Base-by-base conservation (phyloP, 208 protist species). In the Porcisia hertigi region DNA sequence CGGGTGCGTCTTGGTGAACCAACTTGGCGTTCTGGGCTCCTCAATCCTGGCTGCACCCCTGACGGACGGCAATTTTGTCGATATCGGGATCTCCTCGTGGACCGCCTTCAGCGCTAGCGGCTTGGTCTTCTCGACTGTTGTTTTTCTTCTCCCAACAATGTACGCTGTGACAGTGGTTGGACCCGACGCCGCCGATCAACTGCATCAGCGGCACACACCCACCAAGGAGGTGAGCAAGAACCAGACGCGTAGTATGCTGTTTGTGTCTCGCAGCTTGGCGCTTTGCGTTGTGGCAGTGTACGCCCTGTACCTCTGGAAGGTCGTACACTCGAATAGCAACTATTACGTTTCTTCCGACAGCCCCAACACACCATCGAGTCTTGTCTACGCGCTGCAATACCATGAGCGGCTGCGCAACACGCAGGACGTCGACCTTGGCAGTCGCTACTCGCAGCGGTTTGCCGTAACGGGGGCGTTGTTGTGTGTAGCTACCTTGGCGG, bases 1-100 rank as follows among this genome's bases (percentile, higher is more conserved):
- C 20, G 89, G 92, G n/a, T 92, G 85, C 67, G 84, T 88, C 30
- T 71, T 96, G 25, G 66, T 86, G n/a, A 82, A 93, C 76, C 75
- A 93, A 74, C 77, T 96, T 9, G 79, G 90, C 34, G 90, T 92
- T 11, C 70, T 96, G 2, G 89, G 92, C 9, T 78, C 64, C 9
- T 80, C 81, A 2, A 82, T 94, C 20, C 63, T 96, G 14, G 45
- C 83, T 4, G 83, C 80, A 3, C 84, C 79, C 4, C 55, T 75
- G 71, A 58, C n/a, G 43, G 65, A 84, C 47, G 70, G 73, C 43
- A 67, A 72, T 3, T 86, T 73, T 8, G 64, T 77, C 12, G 74
- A 76, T 25, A 70, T 87, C 65, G 85, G 75, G 36, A 71, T 82
- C 14, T 76, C 80, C n/a, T 74, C 84, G 23, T 86, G 85, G 78